A percentile compares a stretch with the other conserved stretches of the same genome.
These are phyloP conservation scores for Pichia sp. DNA, from an alignment of 1,139 yeast genomes.

Conservation along the genomic window DNA sequence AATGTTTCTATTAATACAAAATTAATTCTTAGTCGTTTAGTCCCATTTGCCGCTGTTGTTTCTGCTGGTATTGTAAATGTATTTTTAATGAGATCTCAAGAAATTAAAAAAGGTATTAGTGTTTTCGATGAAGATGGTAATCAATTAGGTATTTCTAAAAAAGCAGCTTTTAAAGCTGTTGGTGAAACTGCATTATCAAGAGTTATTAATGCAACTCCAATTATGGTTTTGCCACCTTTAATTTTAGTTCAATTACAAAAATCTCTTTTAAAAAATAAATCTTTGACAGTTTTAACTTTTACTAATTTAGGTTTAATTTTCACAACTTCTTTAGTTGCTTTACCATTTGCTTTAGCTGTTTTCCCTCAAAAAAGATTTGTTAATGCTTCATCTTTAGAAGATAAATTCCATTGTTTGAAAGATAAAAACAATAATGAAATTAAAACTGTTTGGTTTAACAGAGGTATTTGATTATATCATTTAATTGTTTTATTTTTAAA, in stretches of 20 bases:
- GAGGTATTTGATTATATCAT: constrained; percentile 53
- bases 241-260: constrained; percentile 71
- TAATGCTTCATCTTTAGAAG: constrained; percentile 54
- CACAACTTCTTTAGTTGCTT: constrained; percentile 74
- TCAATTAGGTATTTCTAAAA: constrained; percentile 70
- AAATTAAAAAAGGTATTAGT: constrained; percentile 73
- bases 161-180: constrained; percentile 87
- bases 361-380: constrained; percentile 84
- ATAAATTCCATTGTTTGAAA: constrained; percentile 51
- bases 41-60: constrained; percentile 97
- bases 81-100: constrained; percentile 92
- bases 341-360: constrained; percentile 92
- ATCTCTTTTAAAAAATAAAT: constrained; percentile 58
- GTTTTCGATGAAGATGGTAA: constrained; percentile 68
- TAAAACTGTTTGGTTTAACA: constrained; percentile 68
- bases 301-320: constrained; percentile 82
- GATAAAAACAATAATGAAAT: constrained; percentile 59
- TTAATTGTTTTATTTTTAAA: not conserved
- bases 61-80: constrained; percentile 94
- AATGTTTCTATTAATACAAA: constrained; percentile 61
- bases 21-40: constrained; percentile 71
- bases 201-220: constrained; percentile 92
- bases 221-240: constrained; percentile 94
- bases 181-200: constrained; percentile 96
- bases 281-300: constrained; percentile 55